Conservation (phyloP, 108 stramenopile species). For the Nannochloropsis salina region DNA sequence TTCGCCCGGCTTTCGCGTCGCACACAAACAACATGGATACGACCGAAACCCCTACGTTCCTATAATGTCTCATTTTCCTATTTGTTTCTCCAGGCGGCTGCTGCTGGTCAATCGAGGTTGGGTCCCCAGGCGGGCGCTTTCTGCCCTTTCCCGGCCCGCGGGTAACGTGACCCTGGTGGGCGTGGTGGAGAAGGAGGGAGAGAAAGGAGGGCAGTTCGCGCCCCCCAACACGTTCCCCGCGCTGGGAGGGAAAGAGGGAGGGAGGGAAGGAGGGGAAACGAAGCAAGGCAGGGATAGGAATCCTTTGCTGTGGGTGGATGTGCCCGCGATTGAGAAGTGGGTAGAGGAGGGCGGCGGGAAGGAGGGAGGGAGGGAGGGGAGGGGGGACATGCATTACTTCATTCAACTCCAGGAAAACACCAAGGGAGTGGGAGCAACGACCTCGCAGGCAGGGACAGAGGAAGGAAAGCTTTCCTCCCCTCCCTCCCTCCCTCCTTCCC, state of each 20-base stretch:
- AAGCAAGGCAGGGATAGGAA: background rate
- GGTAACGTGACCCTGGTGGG: background rate
- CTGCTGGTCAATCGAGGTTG: slow-evolving; percentile 41
- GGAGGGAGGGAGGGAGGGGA: background rate
- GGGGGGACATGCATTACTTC: slow-evolving; percentile 24
- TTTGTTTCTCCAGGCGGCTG: slow-evolving; percentile 32
- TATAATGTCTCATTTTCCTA: background rate
- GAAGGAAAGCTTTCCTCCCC: background rate
- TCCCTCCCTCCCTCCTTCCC: background rate
- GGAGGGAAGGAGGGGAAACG: background rate
- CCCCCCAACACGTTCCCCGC: slow-evolving; percentile 23
- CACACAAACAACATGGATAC: too few species aligned
- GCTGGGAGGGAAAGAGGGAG: background rate
- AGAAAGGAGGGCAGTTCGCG: slow-evolving; percentile 27
- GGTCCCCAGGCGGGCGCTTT: slow-evolving; percentile 28
- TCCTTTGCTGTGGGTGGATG: slow-evolving; percentile 30
- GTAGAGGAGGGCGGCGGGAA: background rate
- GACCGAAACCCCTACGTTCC: too few species aligned
- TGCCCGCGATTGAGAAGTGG: slow-evolving; percentile 13
- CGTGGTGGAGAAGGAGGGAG: background rate
- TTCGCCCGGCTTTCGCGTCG: too few species aligned
- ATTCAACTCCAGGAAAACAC: background rate
- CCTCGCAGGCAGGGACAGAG: background rate
- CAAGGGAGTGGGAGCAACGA: too few species aligned
- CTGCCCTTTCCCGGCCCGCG: too few species aligned